A percentile compares a stretch with the other conserved stretches of the same genome.
These are phyloP conservation scores for Areca catechu DNA, from an alignment of 176 grass and related monocot genomes.

Conservation along the genomic window DNA sequence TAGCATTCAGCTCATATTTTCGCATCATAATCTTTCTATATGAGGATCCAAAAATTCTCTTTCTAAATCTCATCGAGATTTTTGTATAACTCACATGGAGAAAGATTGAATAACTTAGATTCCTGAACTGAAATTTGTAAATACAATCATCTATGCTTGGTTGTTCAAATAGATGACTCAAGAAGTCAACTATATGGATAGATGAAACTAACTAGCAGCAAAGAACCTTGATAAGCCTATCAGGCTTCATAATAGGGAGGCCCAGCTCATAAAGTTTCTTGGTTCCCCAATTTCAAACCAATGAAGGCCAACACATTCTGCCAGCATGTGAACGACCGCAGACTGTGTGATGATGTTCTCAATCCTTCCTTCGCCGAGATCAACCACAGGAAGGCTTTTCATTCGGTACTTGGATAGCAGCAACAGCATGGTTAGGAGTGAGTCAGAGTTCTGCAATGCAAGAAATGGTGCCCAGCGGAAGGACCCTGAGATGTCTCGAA, in stretches of 20 bases:
- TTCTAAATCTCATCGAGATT: no score
- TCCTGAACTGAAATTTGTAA: no score
- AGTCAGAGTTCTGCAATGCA: slow-evolving; percentile 82
- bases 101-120: no score
- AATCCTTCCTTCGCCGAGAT: slow-evolving; percentile 73
- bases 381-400: slow-evolving; percentile 92
- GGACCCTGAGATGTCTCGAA: slow-evolving; percentile 74
- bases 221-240: slow-evolving; percentile 62
- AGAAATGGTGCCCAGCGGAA: slow-evolving; percentile 98
- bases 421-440: slow-evolving; percentile 90
- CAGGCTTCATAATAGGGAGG: slow-evolving; percentile 74
- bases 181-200: background rate
- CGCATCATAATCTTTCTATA: no score
- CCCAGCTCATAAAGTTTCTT: slow-evolving; percentile 67
- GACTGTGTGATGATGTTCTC: slow-evolving; percentile 96
- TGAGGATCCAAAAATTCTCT: no score
- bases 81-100: no score
- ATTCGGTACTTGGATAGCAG: slow-evolving; percentile 93
- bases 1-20: no score
- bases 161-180: no score
- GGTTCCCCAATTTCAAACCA: slow-evolving; percentile 97
- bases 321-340: slow-evolving; percentile 86
- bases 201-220: background rate
- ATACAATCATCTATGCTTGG: no score
- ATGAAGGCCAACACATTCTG: slow-evolving; percentile 79